Base-by-base conservation (phyloP, 495 filamentous ascomycete genomes). In the Daldinia loculata region DNA sequence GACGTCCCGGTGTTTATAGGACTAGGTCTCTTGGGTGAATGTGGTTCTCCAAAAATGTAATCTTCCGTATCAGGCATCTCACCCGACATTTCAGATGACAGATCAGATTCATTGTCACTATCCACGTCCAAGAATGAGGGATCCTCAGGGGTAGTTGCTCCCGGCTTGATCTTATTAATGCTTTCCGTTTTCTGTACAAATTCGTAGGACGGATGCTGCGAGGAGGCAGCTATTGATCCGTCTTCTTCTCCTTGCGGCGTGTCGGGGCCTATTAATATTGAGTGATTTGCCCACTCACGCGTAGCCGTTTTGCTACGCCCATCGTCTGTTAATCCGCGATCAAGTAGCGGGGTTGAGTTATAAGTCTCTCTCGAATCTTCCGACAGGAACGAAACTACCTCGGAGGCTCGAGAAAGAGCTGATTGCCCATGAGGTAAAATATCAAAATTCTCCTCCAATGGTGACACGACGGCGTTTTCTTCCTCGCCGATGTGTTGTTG, bases 31-130 rank as follows among this genome's bases (percentile, higher is more conserved):
- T 65, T 80, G 55, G 56, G 75, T 55, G 69, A 75, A 48, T 43
- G 80, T 71, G 66, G 68, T 45, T 67, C 67, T 45, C 66, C 70
- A 50, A 75, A 71, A 22, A 77, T 58, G 5, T 79, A 76, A 30
- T 81, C 84, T 30, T 89, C 85, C 32, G 80, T 72, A 39, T 86
- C 86, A 27, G 89, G 82, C 22, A 87, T 77, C 52, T 95, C 92
- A 7, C 89, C 82, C 1, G 95, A 95, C 30, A 94, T 67, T 63
- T 97, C 92, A 11, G 93, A 94, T 14, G 92, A 95, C 14, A 94
- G 79, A 65, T 91, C 92, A 61, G 91, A 95, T 29, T 89, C 81
- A 65, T 89, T 83, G 70, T 93, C 89, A 67, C 89, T 89, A 27
- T 89, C 87, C 52, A 89, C 85, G 26, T 92, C 84, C 66, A 92